Evolutionary conservation across 1,284 basidiomycete species (phyloP), one percentile per base, ranked within the genome.

Genomic region (Heterobasidion irregulare): DNA sequence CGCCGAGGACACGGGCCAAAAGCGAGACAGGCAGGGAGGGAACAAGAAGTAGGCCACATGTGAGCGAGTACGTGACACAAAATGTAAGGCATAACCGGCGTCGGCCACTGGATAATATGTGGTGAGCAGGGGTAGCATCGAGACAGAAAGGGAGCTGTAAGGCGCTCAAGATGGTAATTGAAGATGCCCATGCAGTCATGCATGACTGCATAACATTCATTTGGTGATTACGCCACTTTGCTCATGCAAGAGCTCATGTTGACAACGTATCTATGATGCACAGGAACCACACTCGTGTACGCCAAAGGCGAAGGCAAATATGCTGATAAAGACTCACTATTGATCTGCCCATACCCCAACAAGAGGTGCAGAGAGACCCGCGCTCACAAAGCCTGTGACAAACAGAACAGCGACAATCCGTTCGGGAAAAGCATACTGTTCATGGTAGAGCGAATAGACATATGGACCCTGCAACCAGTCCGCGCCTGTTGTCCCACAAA

Each of bases 381-480:
- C 86, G 32, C 84, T 83, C 47, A 86, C 63, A 66, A 89, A 89
- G 0, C 86, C 86, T 0, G 82, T 84, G 10, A 89, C 84, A 61
- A 89, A 89, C 35, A 89, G 70, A 18, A 83, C 64, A 2, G 85
- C 85, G 9, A 89, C 84, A 32, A 79, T 67, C 38, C 81, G 70
- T 63, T 87, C 84, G 0, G 82, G 71, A 62, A 83, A 82, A 3
- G 65, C 70, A 58, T 88, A 87, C 62, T 88, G 83, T 51, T 87
- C 83, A 51, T 75, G 74, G 65, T 89, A 89, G 0, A 88, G 70
- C 18, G 83, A 85, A 63, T 88, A 89, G 0, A 87, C 73, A 60
- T 88, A 89, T 19, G 86, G 86, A 0, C 86, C 86, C 65, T 89
- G 85, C 16, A 89, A 71, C 86, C 86, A 89, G 65, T 89, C 86